phyloP scores from a whole-genome alignment of 2,329 filamentous ascomycete genomes.

The Colletotrichum musae region DNA sequence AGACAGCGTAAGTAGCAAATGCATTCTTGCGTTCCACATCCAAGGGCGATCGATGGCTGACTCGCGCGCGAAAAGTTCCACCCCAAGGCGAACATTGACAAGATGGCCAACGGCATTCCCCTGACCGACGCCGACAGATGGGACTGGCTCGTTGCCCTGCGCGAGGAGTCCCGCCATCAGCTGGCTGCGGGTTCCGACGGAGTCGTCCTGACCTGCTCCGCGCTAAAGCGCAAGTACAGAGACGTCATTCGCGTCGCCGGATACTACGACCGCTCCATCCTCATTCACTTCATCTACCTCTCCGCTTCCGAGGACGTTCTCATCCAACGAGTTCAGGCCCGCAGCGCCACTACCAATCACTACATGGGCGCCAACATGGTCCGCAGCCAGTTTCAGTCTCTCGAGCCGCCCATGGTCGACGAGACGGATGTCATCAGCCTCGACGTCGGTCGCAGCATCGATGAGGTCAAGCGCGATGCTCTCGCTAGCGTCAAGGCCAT shows the following conservation, averaged over 20 bases:
- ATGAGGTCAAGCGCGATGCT: slow-evolving; percentile 74
- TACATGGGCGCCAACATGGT: slow-evolving; percentile 99
- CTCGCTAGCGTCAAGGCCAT: slow-evolving; percentile 71
- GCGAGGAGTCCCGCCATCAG: slow-evolving; percentile 74
- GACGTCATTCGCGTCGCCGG: slow-evolving; percentile 88
- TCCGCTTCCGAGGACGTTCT: slow-evolving; percentile 82
- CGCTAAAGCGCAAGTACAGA: slow-evolving; percentile 96
- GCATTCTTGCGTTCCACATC: slow-evolving; percentile 2
- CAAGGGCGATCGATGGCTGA: slow-evolving; percentile 43
- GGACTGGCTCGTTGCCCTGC: slow-evolving; percentile 92
- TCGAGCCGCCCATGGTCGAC: slow-evolving; percentile 84
- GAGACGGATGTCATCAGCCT: slow-evolving; percentile 81
- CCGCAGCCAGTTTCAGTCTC: slow-evolving; percentile 86
- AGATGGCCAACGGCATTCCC: slow-evolving; percentile 88
- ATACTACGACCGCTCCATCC: slow-evolving; percentile 80
- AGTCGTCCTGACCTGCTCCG: slow-evolving; percentile 97
- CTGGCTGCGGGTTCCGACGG: slow-evolving; percentile 73
- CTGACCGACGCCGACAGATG: slow-evolving; percentile 94
- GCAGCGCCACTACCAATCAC: slow-evolving; percentile 75
- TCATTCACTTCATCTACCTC: slow-evolving; percentile 94
- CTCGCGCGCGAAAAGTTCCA: slow-evolving; percentile 72
- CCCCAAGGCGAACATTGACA: slow-evolving; percentile 84
- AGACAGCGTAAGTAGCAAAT: slow-evolving; percentile 74
- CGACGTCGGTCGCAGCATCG: slow-evolving; percentile 73
- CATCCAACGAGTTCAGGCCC: slow-evolving; percentile 79